Evolutionary conservation across 2,329 filamentous ascomycete genomes (phyloP), one percentile per base, ranked within the genome.

Genomic region (Cordyceps javanica): DNA sequence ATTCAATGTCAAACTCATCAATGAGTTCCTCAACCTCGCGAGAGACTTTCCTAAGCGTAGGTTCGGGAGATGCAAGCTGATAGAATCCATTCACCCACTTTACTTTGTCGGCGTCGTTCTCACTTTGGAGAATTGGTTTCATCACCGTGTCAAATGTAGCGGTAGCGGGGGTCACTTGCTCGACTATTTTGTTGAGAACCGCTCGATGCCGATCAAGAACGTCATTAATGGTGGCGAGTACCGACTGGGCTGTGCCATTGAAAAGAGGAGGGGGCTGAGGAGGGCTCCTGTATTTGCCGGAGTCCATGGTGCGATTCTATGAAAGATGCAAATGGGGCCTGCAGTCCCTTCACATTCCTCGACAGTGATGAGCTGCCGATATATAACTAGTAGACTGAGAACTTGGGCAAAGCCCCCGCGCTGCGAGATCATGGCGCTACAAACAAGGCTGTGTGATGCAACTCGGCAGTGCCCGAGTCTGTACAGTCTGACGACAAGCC

Each of bases 241-340:
- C 81, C 63, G 81, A 83, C 59, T 86, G 80, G 63, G 87, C 82
- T 46, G 88, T 91, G 64, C 87, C 87, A 3, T 82, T 89, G 75
- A 93, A 94, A 68, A 85, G 80, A 55, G 89, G 89, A 58, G 90
- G 89, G 39, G 86, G 79, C 76, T 93, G 89, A 2, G 90, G 89
- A 61, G 89, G 89, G 68, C 80, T 87, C 71, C 80, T 81, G 74
- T 88, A 90, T 72, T 84, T 82, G 63, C 79, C 72, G 60, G 83
- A 79, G 63, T 82, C 83, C 86, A 90, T 89, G 68, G 72, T 80
- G 70, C 7, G 19, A 36, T 51, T 21, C 5, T 28, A 21, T 28
- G 13, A 19, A 30, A 30, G 14, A 39, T 8, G 4, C 5, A 39
- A 2, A 21, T 8, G 38, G n/a, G n/a, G n/a, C n/a, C n/a, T n/a